Evolutionary conservation across 2,329 filamentous ascomycete species (phyloP).

Genomic region (Colletotrichum karsti): DNA sequence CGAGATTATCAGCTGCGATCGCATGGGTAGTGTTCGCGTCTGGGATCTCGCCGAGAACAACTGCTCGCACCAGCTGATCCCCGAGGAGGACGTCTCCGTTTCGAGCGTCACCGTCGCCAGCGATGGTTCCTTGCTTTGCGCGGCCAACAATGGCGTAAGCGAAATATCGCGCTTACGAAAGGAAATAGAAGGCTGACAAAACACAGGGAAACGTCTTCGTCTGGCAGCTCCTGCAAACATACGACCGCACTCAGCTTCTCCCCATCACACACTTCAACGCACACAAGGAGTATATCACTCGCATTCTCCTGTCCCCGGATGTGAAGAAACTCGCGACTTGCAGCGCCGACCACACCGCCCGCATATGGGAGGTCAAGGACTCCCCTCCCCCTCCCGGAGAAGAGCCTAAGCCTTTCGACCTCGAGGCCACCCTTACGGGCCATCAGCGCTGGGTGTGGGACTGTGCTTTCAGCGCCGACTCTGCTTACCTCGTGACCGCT

Average conservation of each 20-base stretch:
- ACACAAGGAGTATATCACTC: conserved; percentile 92
- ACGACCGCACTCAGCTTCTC: conserved; percentile 83
- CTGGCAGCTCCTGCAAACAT: conserved; percentile 89
- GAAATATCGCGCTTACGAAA: background rate
- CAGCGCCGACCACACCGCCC: conserved; percentile 91
- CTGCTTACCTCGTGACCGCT: conserved; percentile 90
- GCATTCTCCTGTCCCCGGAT: conserved; percentile 89
- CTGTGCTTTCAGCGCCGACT: conserved; percentile 93
- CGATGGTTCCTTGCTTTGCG: conserved; percentile 91
- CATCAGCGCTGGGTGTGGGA: conserved; percentile 99
- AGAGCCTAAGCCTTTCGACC: conserved; percentile 70
- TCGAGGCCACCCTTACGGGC: conserved; percentile 87
- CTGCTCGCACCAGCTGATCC: conserved; percentile 94
- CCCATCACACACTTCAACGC: conserved; percentile 90
- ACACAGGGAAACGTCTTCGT: conserved; percentile 94
- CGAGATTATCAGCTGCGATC: conserved; percentile 96
- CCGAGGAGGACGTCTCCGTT: conserved; percentile 93
- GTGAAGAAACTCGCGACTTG: conserved; percentile 95
- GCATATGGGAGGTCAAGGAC: conserved; percentile 92
- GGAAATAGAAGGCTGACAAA: background rate
- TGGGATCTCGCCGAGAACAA: conserved; percentile 98
- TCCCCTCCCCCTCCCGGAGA: conserved; percentile 58
- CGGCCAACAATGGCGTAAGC: conserved; percentile 86
- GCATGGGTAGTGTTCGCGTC: conserved; percentile 89
- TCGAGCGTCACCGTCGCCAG: conserved; percentile 95